phyloP scores from a whole-genome alignment of 306 rosid species.

The Pueraria montana region DNA sequence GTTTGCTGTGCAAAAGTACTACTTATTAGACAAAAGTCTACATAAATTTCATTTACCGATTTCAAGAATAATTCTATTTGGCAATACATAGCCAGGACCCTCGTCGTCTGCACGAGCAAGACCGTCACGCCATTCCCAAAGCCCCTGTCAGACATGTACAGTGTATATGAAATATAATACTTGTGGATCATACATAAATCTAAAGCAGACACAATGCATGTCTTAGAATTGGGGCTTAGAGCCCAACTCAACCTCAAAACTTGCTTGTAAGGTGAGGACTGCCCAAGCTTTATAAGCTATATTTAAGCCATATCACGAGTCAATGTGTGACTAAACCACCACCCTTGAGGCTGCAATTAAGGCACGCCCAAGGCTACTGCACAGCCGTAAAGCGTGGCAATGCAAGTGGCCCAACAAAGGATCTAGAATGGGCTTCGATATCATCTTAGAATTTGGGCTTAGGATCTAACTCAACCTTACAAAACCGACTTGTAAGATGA shows the following conservation, averaged over 20 bases:
- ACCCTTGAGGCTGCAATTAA: neutral
- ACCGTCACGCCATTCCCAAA: conserved; percentile 89
- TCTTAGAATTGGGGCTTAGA: no score
- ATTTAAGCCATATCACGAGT: neutral
- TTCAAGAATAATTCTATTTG: conserved; percentile 83
- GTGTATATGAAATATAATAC: conserved; percentile 12
- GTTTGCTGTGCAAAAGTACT: neutral
- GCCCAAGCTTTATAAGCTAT: neutral
- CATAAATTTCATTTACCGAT: conserved; percentile 70
- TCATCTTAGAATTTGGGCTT: no score
- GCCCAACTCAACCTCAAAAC: no score
- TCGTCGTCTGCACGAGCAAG: conserved; percentile 94
- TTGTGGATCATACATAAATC: conserved; percentile 10
- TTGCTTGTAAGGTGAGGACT: no score
- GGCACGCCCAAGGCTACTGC: no score
- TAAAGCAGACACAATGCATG: conserved; percentile 14
- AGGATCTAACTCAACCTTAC: no score
- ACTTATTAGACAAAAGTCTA: conserved; percentile 16
- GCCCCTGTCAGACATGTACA: conserved; percentile 68
- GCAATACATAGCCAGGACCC: conserved; percentile 92
- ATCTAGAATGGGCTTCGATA: no score
- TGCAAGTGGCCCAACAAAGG: no score
- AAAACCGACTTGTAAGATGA: no score
- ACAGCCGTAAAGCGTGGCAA: no score
- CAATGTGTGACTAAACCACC: neutral